These are phyloP conservation scores for Boletus sp. DNA, from an alignment of 768 basidiomycete genomes.

Conservation along the genomic window DNA sequence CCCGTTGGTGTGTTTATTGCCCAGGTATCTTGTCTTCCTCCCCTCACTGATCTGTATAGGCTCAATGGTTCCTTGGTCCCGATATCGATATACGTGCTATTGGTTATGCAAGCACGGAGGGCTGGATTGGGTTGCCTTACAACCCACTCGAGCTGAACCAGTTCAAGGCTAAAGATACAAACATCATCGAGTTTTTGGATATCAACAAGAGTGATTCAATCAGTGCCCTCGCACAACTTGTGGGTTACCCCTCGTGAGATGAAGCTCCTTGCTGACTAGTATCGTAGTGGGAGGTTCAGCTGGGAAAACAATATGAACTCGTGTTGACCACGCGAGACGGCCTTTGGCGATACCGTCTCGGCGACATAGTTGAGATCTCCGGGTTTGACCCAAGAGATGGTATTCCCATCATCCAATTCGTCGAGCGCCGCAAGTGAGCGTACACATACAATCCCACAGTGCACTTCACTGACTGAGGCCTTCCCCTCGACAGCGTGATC, in stretches of 20 bases:
- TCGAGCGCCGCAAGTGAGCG: slow-evolving; percentile 13
- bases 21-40: too few relatives aligned
- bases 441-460: background rate
- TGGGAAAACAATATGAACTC: slow-evolving; percentile 15
- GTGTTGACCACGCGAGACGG: slow-evolving; percentile 18
- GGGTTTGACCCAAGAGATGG: slow-evolving; percentile 20
- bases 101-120: slow-evolving; percentile 8
- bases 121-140: slow-evolving; percentile 5
- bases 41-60: slow-evolving; percentile 1
- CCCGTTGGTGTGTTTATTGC: slow-evolving; percentile 4
- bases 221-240: background rate
- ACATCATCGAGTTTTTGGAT: slow-evolving; percentile 16
- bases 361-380: slow-evolving; percentile 18
- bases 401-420: slow-evolving; percentile 16
- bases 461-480: background rate
- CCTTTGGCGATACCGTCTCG: slow-evolving; percentile 23
- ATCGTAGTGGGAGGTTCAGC: slow-evolving; percentile 16
- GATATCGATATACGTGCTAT: background rate
- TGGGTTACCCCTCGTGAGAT: background rate
- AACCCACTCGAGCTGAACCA: slow-evolving; percentile 4
- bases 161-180: background rate
- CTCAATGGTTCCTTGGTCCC: slow-evolving; percentile 13
- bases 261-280: background rate
- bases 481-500: background rate
- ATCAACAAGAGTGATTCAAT: background rate